A percentile compares a stretch with the other conserved stretches of the same genome.
These are phyloP conservation scores for Aspergillus vadensis DNA, from an alignment of 2,329 filamentous ascomycete genomes.

Conservation along the genomic window DNA sequence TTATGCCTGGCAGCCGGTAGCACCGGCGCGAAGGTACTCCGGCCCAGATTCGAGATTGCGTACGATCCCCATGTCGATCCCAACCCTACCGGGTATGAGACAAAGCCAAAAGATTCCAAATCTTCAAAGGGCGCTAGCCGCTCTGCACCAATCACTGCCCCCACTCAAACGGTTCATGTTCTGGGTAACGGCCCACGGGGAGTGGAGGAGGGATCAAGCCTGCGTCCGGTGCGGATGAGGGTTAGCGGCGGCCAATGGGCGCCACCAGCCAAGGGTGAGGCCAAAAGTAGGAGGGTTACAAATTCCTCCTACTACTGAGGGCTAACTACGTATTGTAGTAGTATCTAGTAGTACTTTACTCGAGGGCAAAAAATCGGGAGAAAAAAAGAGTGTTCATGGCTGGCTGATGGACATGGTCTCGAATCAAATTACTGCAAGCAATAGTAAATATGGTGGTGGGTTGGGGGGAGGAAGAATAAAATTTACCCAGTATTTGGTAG, in stretches of 20 bases:
- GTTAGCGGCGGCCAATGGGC: background rate
- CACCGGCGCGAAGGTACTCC: constrained; percentile 1
- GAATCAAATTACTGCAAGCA: too few relatives aligned
- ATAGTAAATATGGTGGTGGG: too few relatives aligned
- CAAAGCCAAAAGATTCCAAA: constrained; percentile 30
- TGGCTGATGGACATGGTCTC: background rate
- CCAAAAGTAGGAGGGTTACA: background rate
- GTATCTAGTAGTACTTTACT: background rate
- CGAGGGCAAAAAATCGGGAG: background rate
- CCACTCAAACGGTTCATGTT: constrained; percentile 23
- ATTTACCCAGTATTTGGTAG: background rate
- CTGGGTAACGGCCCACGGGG: constrained; percentile 25
- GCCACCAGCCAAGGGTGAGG: background rate
- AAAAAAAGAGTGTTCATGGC: background rate
- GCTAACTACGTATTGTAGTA: background rate
- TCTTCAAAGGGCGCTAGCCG: constrained; percentile 19
- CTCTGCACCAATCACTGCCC: constrained; percentile 24
- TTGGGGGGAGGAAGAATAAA: too few relatives aligned
- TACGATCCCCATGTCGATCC: constrained; percentile 22
- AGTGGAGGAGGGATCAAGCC: constrained; percentile 18
- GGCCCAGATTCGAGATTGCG: constrained; percentile 15
- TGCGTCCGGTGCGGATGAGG: background rate
- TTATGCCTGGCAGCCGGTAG: background rate
- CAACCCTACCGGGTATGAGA: constrained; percentile 16
- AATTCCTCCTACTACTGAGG: constrained; percentile 12